Conservation (phyloP, 257 asterid genomes). For the Petunia secreta region DNA sequence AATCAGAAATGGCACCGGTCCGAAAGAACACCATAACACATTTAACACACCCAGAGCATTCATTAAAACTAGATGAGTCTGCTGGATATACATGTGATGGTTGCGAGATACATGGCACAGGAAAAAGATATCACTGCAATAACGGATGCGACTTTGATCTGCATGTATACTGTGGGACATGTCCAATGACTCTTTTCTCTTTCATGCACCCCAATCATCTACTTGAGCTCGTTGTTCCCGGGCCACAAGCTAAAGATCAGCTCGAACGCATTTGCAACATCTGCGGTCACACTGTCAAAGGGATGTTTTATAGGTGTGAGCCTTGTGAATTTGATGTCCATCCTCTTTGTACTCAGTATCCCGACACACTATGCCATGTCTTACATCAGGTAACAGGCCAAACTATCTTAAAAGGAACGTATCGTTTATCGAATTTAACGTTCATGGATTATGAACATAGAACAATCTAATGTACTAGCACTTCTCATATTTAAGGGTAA, state of each 20-base stretch:
- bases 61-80: conserved; percentile 16
- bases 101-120: conserved; percentile 33
- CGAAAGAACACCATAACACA: conserved; percentile 24
- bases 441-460: too few species aligned
- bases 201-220: conserved; percentile 38
- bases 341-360: conserved; percentile 34
- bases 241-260: neutral
- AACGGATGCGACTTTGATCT: conserved; percentile 29
- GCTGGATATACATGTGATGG: conserved; percentile 37
- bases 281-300: conserved; percentile 32
- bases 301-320: conserved; percentile 39
- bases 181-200: conserved; percentile 24
- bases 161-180: conserved; percentile 36
- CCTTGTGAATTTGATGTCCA: conserved; percentile 36
- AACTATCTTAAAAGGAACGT: neutral
- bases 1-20: neutral
- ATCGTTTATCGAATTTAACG: too few species aligned
- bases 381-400: conserved; percentile 27
- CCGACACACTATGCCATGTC: conserved; percentile 19
- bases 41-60: conserved; percentile 30
- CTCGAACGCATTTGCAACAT: conserved; percentile 29
- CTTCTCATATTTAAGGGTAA: too few species aligned
- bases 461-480: too few species aligned
- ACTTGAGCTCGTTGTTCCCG: neutral
- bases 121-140: conserved; percentile 36